Evolutionary conservation across 2,329 filamentous ascomycete genomes (phyloP).

Genomic region (Didymella lethalis): DNA sequence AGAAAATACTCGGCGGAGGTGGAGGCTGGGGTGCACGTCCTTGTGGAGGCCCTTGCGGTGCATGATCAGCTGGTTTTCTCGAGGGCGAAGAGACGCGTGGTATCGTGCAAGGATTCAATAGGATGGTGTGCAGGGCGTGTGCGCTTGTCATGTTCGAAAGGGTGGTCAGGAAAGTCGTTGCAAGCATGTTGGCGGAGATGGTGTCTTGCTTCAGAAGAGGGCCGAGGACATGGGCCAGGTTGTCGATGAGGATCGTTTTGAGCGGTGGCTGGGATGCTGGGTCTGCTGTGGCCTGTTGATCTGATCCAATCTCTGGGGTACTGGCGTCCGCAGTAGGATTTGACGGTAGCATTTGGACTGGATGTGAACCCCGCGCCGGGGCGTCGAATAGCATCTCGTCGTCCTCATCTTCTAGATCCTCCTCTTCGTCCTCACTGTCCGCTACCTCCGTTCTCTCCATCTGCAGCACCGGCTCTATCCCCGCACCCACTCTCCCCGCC

Average conservation of each 20-base stretch:
- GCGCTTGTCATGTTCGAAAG: constrained; percentile 51
- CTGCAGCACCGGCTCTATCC: neutral
- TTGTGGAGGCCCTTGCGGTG: constrained; percentile 12
- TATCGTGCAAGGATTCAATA: constrained; percentile 47
- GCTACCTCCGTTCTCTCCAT: constrained; percentile 38
- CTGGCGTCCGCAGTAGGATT: neutral
- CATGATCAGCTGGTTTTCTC: constrained; percentile 1
- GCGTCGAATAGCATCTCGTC: constrained; percentile 52
- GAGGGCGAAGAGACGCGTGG: constrained; percentile 18
- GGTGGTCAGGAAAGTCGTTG: constrained; percentile 53
- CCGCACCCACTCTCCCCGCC: neutral
- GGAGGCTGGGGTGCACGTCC: constrained; percentile 20
- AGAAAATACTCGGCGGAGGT: constrained; percentile 52
- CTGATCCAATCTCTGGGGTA: neutral
- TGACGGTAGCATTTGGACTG: neutral
- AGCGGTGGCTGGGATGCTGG: neutral
- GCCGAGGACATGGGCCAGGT: constrained; percentile 49
- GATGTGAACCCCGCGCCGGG: neutral
- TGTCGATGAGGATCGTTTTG: constrained; percentile 49
- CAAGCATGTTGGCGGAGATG: constrained; percentile 50
- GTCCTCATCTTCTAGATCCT: constrained; percentile 13
- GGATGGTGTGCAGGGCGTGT: constrained; percentile 52
- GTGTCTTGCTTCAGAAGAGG: constrained; percentile 51
- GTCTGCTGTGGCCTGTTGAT: neutral
- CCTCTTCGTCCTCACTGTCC: constrained; percentile 51